Base-by-base conservation (phyloP, 208 protist species). In the Borovskyia barvae region DNA sequence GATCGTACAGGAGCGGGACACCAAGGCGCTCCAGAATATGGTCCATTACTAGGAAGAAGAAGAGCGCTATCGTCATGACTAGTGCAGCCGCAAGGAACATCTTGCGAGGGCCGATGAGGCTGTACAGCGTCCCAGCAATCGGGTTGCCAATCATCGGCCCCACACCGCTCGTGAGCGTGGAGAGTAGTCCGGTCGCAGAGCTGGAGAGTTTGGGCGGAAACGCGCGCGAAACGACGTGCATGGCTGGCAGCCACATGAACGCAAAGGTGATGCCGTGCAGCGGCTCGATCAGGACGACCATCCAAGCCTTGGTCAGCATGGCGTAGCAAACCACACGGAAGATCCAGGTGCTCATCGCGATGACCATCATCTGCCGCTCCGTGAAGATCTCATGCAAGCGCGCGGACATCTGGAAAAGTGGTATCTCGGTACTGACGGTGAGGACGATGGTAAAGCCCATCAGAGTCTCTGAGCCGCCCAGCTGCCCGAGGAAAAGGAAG, bases 241-340 rank as follows among this genome's bases (percentile, higher is more conserved):
- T 36, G 11, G 64, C 72, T 5, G 79, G 68, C 20, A 84, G 51
- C 84, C 87, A 91, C 70, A 77, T 82, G 33, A 83, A 54, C 53
- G 54, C 77, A 57, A 89, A 94, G 26, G 81, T 80, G 41, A 91
- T 37, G 47, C 84, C 87, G 55, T 90, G 87, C 35, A 91, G 61
- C 12, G 83, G 81, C 43, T 90, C 82, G 19, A 90, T 61, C 6
- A 87, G 60, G 32, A 93, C 58, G 17, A 87, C 80, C 36, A 67
- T 35, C 77, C 81, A 90, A 36, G 86, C 80, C 15, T 73, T 80
- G 2, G 30, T n/a, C 11, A 90, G 59, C 12, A 88, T 40, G 2
- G 82, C 62, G 64, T 91, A 94, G 41, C 71, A 70, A 20, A 76
- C 39, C 5, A 83, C 80, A 14, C 87, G 74, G 37, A 87, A 29